Evolutionary conservation across 768 basidiomycete species (phyloP).

Genomic region (Hydnomerulius pinastri): DNA sequence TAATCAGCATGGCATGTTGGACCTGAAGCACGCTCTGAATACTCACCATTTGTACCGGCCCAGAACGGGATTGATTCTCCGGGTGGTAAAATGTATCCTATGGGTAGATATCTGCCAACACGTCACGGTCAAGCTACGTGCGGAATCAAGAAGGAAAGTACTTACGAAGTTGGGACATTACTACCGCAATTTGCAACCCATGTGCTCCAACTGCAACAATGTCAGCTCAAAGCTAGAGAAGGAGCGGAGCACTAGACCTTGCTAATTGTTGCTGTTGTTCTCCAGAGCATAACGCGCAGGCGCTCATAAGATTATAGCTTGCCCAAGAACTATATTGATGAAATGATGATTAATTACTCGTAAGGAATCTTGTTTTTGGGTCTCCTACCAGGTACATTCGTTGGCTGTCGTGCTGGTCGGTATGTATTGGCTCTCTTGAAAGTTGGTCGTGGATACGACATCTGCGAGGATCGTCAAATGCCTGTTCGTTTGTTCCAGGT

Average conservation of each 20-base stretch:
- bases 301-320: slow-evolving; percentile 31
- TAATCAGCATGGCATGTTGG: background rate
- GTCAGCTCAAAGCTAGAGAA: slow-evolving; percentile 2
- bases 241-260: slow-evolving; percentile 12
- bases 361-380: background rate
- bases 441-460: slow-evolving; percentile 11
- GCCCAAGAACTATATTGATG: slow-evolving; percentile 27
- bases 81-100: slow-evolving; percentile 6
- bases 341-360: slow-evolving; percentile 3
- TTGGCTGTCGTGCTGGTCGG: slow-evolving; percentile 18
- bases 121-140: background rate
- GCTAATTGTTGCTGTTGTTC: slow-evolving; percentile 6
- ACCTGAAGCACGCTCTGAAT: background rate
- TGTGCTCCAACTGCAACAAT: slow-evolving; percentile 18
- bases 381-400: slow-evolving; percentile 25
- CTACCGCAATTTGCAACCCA: slow-evolving; percentile 20
- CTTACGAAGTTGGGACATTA: slow-evolving; percentile 21
- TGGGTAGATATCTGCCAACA: slow-evolving; percentile 24
- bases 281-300: slow-evolving; percentile 21
- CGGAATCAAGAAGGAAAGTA: background rate
- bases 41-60: slow-evolving; percentile 25
- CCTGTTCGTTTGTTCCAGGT: background rate
- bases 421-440: slow-evolving; percentile 19
- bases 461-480: slow-evolving; percentile 10
- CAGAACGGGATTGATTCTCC: slow-evolving; percentile 23